A percentile compares a stretch with the other conserved stretches of the same genome.
Evolutionary conservation across 768 basidiomycete genomes (phyloP).

Genomic region (Asterophora parasitica): DNA sequence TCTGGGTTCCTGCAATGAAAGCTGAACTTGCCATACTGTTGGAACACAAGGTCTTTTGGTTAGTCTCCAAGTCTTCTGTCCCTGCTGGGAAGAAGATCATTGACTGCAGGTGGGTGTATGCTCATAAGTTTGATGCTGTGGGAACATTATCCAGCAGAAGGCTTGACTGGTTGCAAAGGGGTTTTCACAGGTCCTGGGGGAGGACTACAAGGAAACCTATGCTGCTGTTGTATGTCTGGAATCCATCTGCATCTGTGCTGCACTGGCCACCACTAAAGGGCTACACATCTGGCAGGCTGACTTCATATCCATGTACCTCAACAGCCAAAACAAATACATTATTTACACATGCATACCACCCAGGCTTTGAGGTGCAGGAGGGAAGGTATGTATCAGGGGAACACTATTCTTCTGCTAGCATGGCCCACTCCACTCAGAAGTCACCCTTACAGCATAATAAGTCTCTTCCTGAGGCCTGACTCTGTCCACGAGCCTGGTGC

Average conservation of each 20-base stretch:
- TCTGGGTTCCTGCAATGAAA: not conserved
- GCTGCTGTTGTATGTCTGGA: constrained; percentile 11
- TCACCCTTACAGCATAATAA: no score
- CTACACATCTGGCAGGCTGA: constrained; percentile 27
- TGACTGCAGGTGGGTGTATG: constrained; percentile 16
- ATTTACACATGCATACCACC: constrained; percentile 2
- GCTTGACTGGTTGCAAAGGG: constrained; percentile 9
- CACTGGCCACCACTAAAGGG: constrained; percentile 14
- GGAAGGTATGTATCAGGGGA: constrained; percentile 2
- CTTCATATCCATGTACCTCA: constrained; percentile 10
- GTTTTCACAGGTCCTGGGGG: constrained; percentile 16
- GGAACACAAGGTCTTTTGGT: not conserved
- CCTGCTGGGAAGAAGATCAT: no score
- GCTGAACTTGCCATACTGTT: not conserved
- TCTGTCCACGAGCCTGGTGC: no score
- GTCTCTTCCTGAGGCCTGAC: no score
- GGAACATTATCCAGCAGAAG: constrained; percentile 24
- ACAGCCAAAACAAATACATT: no score
- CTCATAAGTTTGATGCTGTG: constrained; percentile 23
- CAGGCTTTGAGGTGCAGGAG: not conserved
- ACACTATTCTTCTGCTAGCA: no score
- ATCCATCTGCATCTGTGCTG: constrained; percentile 7
- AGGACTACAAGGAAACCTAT: constrained; percentile 22
- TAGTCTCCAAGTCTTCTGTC: no score
- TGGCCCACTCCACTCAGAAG: no score